Base-by-base conservation (phyloP, 495 filamentous ascomycete genomes). In the Neurospora sublineolata region DNA sequence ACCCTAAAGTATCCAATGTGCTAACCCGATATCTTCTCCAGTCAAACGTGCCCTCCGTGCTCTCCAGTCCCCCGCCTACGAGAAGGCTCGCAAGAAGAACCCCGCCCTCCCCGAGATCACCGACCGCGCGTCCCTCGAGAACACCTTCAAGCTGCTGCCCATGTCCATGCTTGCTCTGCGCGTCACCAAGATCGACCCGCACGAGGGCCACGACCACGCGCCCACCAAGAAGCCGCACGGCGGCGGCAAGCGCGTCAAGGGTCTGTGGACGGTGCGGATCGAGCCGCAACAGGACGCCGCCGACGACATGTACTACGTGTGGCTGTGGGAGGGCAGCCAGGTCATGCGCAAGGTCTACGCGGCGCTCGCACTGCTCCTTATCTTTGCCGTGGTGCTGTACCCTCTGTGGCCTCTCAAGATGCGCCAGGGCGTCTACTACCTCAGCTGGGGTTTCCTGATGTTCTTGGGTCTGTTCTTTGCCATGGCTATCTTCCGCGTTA, bases 11-110 rank as follows among this genome's bases (percentile, higher is more conserved):
- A 58, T 58, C 23, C 46, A 27, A 3, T 4, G 27, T 27, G 20
- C 11, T 27, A 58, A 58, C 11, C n/a, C n/a, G 14, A 37, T 69
- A 76, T 75, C 46, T 14, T 14, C 27, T 37, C 70, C 73, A 97
- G 96, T 99, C 80, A 99, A 99, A 85, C 93, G 96, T 77, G 96
- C 96, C 39, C 90, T 99, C 71, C 91, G 96, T 74, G 94, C 94
- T 68, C 89, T 99, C 72, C 86, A 95, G 81, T 97, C 94, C 46
- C 89, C 91, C 71, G 92, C 89, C 68, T 99, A 99, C 80, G 86
- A 84, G 68, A 93, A 93, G 83, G 94, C 94, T 68, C 89, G 89
- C 73, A 89, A 88, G 75, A 97, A 97, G 86, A 95, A 97, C 85
- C 86, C 93, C 30, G 86, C 92, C 58, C 91, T 98, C 30, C 96